Conservation (phyloP, 768 basidiomycete species). For the Rhodotorula taiwanensis region DNA sequence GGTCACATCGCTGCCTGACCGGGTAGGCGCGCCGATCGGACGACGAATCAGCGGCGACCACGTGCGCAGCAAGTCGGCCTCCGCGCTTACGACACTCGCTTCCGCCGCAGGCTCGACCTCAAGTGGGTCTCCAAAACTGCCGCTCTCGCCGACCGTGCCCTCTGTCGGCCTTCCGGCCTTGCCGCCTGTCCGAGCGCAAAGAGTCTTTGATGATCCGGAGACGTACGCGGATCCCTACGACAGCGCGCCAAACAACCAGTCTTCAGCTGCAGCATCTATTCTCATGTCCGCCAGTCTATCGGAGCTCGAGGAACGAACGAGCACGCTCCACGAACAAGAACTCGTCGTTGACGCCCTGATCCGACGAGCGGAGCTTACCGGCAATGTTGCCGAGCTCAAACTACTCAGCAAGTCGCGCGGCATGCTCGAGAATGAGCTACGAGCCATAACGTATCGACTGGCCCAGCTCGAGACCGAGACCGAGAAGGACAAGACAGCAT, state of each 20-base stretch:
- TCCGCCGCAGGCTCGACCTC: too few relatives aligned
- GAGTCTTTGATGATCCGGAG: too few relatives aligned
- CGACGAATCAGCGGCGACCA: not conserved
- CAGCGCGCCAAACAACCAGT: too few relatives aligned
- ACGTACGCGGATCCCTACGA: too few relatives aligned
- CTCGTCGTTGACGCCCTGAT: conserved; percentile 77
- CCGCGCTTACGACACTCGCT: too few relatives aligned
- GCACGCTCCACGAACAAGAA: conserved; percentile 71
- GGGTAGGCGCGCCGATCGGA: not conserved
- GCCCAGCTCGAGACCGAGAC: conserved; percentile 91
- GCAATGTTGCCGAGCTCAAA: conserved; percentile 75
- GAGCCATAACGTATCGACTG: conserved; percentile 81
- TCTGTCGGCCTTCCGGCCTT: too few relatives aligned
- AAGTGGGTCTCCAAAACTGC: too few relatives aligned
- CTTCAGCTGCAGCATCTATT: too few relatives aligned
- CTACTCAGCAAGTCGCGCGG: conserved; percentile 75
- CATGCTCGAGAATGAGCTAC: conserved; percentile 70
- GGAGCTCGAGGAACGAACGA: too few relatives aligned
- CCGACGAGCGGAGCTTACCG: conserved; percentile 89
- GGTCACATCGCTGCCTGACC: not conserved
- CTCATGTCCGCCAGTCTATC: too few relatives aligned
- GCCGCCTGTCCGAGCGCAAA: too few relatives aligned
- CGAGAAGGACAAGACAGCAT: conserved; percentile 74
- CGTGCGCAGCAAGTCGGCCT: not conserved
- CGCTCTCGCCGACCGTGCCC: too few relatives aligned